Percentiles rank a stretch among this genome's conserved stretches.
Conservation (phyloP, 2,329 filamentous ascomycete genomes). For the Alternaria gansuensis region DNA sequence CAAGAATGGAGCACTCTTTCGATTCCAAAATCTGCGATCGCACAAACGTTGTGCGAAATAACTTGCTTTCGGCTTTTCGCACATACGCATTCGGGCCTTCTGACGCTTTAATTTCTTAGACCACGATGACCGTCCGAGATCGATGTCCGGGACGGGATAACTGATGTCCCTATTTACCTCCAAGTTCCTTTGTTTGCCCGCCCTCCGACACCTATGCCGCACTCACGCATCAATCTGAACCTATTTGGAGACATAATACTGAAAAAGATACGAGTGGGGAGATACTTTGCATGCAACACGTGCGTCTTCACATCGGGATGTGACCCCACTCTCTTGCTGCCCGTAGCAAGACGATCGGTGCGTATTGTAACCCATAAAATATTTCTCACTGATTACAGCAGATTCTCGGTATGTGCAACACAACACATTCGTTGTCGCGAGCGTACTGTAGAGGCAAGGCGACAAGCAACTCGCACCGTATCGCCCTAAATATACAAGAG, state of each 20-base stretch:
- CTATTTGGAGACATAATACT: not conserved
- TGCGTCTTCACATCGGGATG: conserved; percentile 2
- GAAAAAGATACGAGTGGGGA: not conserved
- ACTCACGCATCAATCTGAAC: not conserved
- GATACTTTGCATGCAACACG: not conserved
- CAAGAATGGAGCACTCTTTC: not conserved
- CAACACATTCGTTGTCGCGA: not conserved
- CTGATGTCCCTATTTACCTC: not conserved
- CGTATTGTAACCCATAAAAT: not conserved
- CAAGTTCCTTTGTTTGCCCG: conserved; percentile 2
- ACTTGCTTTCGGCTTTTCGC: conserved; percentile 10
- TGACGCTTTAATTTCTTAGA: conserved; percentile 1
- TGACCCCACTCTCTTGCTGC: not conserved
- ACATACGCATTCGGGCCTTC: conserved; percentile 7
- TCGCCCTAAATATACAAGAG: not conserved
- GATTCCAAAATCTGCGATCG: conserved; percentile 5
- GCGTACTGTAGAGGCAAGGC: not conserved
- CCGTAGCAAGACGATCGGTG: not conserved
- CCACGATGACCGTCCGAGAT: conserved; percentile 9
- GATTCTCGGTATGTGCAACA: not conserved
- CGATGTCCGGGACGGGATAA: conserved; percentile 3
- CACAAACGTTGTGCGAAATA: conserved; percentile 1
- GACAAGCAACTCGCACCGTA: not conserved
- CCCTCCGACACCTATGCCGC: not conserved
- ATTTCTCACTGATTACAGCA: not conserved